These are phyloP conservation scores for Ophiostoma perfectum DNA, from an alignment of 2,329 filamentous ascomycete genomes.

Conservation along the genomic window DNA sequence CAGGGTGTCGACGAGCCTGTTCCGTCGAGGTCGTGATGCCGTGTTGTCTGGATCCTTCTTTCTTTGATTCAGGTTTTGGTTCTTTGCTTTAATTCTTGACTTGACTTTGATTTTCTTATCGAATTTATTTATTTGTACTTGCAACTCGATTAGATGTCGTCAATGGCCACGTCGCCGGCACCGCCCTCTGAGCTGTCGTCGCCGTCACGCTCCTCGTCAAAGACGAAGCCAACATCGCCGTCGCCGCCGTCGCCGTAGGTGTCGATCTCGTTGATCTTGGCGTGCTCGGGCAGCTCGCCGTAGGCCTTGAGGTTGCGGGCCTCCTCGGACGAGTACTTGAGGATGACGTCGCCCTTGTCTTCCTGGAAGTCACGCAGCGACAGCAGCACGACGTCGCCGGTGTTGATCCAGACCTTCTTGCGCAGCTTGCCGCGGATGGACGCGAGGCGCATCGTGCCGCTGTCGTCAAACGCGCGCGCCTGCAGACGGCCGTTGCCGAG, in stretches of 20 bases:
- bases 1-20: too few species aligned
- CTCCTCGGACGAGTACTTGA: conserved; percentile 92
- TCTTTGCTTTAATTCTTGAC: not conserved
- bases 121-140: not conserved
- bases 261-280: conserved; percentile 99
- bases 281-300: conserved; percentile 87
- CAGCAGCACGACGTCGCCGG: conserved; percentile 86
- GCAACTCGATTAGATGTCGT: conserved; percentile 9
- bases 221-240: conserved; percentile 96
- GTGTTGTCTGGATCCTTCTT: too few species aligned
- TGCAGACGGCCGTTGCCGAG: conserved; percentile 67
- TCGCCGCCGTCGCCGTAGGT: conserved; percentile 87
- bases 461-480: conserved; percentile 88
- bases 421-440: conserved; percentile 81
- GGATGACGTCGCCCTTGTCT: conserved; percentile 85
- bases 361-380: conserved; percentile 81
- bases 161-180: conserved; percentile 15
- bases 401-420: conserved; percentile 96
- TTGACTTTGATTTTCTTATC: not conserved
- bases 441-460: conserved; percentile 72
- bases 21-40: not conserved
- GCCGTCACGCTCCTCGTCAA: conserved; percentile 59
- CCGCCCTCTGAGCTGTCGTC: conserved; percentile 16
- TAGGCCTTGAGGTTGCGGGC: conserved; percentile 93
- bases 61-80: not conserved